Evolutionary conservation across 2,329 filamentous ascomycete genomes (phyloP).

Genomic region (Alternaria gaisen): DNA sequence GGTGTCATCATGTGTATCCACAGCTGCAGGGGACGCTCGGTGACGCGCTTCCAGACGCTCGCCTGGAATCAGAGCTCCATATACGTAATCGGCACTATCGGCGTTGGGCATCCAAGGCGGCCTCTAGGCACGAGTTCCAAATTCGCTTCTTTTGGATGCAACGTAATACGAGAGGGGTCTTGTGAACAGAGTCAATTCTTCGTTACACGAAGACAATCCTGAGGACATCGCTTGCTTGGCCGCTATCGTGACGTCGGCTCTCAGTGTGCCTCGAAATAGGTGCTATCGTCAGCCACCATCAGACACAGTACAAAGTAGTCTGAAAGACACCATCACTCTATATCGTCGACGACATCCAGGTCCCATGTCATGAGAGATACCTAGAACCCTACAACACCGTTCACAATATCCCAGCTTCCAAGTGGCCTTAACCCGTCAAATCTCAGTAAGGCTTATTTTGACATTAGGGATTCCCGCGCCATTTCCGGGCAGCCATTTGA

Average conservation of each 20-base stretch:
- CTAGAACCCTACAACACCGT: not conserved
- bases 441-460: slow-evolving; percentile 9
- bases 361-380: not conserved
- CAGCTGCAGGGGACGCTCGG: slow-evolving; percentile 9
- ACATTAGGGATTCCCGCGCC: slow-evolving; percentile 4
- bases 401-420: not conserved
- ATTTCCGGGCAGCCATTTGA: slow-evolving; percentile 21
- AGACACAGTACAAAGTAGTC: not conserved
- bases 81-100: slow-evolving; percentile 9
- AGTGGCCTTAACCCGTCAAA: slow-evolving; percentile 7
- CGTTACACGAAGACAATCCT: slow-evolving; percentile 1
- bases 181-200: not conserved
- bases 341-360: not conserved
- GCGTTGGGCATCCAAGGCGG: slow-evolving; percentile 12
- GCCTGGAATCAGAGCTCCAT: slow-evolving; percentile 7
- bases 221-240: slow-evolving; percentile 19
- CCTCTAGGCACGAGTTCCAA: slow-evolving; percentile 15
- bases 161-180: slow-evolving; percentile 7
- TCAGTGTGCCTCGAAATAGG: slow-evolving; percentile 4
- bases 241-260: slow-evolving; percentile 5
- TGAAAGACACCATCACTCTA: not conserved
- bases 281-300: not conserved
- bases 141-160: slow-evolving; percentile 4
- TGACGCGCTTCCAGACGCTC: slow-evolving; percentile 4
- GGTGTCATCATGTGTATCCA: not conserved